These are phyloP conservation scores for Cylindrotheca closterium DNA, from an alignment of 108 stramenopile genomes.

Conservation along the genomic window DNA sequence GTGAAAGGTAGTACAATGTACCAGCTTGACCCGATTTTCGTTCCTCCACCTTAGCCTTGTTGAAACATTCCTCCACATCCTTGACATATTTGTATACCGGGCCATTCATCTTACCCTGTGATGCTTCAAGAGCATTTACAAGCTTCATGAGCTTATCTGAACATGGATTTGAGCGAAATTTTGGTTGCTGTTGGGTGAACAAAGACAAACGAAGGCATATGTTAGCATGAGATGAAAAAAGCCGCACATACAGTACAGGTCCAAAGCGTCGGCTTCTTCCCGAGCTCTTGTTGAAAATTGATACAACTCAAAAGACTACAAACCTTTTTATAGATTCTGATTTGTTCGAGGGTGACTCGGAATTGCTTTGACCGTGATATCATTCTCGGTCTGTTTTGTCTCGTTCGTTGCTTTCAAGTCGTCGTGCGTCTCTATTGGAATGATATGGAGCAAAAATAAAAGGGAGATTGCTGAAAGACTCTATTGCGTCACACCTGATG, in stretches of 20 bases:
- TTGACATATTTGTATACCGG: slow-evolving; percentile 82
- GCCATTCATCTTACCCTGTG: slow-evolving; percentile 55
- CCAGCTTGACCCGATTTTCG: slow-evolving; percentile 45
- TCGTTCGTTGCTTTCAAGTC: too few species aligned
- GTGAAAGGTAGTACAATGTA: slow-evolving; percentile 54
- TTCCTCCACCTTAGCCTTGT: slow-evolving; percentile 26
- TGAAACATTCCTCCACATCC: slow-evolving; percentile 60
- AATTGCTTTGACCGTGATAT: slow-evolving; percentile 43
- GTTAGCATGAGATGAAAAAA: neutral
- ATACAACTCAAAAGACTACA: slow-evolving; percentile 4
- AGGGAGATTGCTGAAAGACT: too few species aligned
- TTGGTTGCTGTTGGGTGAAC: slow-evolving; percentile 25
- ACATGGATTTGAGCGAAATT: slow-evolving; percentile 43
- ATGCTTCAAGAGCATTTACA: slow-evolving; percentile 70
- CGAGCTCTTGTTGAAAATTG: neutral
- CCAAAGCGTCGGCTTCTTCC: neutral
- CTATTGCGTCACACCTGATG: too few species aligned
- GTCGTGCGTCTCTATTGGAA: too few species aligned
- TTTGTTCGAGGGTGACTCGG: slow-evolving; percentile 71
- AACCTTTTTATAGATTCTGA: slow-evolving; percentile 73
- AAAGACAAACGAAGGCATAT: neutral
- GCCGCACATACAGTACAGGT: neutral
- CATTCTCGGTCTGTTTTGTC: neutral
- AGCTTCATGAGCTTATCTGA: slow-evolving; percentile 70
- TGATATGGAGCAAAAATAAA: too few species aligned